phyloP scores from a whole-genome alignment of 2,329 filamentous ascomycete species.

The Neopestalotiopsis sp. region DNA sequence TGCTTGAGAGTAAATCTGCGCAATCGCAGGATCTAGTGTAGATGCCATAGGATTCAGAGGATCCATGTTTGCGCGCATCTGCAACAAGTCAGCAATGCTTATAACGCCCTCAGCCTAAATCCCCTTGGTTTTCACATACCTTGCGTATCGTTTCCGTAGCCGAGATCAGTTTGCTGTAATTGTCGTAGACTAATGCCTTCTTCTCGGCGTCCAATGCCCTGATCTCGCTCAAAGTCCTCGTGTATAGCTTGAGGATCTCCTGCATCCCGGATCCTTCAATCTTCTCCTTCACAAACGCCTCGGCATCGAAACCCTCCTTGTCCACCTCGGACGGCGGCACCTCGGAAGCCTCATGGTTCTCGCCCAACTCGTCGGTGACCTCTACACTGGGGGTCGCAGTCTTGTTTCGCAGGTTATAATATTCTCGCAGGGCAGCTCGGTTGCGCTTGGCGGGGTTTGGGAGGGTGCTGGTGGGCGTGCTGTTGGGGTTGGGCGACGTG shows the following conservation, averaged over 20 bases:
- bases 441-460: constrained; percentile 60
- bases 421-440: constrained; percentile 87
- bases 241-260: constrained; percentile 73
- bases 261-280: constrained; percentile 68
- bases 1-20: constrained; percentile 72
- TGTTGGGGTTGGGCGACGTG: constrained; percentile 55
- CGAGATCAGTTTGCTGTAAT: constrained; percentile 96
- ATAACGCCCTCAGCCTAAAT: neutral
- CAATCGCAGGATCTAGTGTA: constrained; percentile 74
- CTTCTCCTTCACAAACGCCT: constrained; percentile 68
- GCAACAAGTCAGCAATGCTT: constrained; percentile 17
- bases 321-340: constrained; percentile 76
- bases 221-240: constrained; percentile 78
- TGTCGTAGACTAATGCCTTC: constrained; percentile 97
- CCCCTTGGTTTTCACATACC: constrained; percentile 41
- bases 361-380: constrained; percentile 46
- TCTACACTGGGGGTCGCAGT: constrained; percentile 44
- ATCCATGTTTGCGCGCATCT: constrained; percentile 84
- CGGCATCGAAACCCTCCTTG: constrained; percentile 71
- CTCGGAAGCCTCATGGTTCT: constrained; percentile 50
- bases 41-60: constrained; percentile 75
- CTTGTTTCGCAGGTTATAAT: constrained; percentile 79
- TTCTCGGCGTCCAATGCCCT: constrained; percentile 91
- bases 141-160: constrained; percentile 95
- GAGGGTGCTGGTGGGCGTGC: constrained; percentile 29